These are phyloP conservation scores for Plasmodium reichenowi DNA, from an alignment of 169 alveolate genomes.

Conservation along the genomic window DNA sequence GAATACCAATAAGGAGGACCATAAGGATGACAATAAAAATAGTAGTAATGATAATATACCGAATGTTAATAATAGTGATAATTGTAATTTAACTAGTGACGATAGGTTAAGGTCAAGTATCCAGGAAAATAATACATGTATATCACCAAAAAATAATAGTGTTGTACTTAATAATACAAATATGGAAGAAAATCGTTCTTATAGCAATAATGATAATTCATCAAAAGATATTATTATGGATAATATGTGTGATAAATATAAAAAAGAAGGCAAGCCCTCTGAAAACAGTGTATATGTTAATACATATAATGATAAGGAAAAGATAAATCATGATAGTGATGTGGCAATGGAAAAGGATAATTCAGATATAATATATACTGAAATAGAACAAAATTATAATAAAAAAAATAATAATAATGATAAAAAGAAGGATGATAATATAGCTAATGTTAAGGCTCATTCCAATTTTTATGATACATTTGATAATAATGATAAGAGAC, in stretches of 20 bases:
- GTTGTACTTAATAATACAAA: neutral
- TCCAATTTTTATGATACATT: neutral
- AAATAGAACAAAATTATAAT: too few relatives aligned
- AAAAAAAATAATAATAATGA: too few relatives aligned
- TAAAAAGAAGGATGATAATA: too few relatives aligned
- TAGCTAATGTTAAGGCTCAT: too few relatives aligned
- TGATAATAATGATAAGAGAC: neutral
- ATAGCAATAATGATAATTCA: neutral
- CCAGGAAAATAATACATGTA: neutral
- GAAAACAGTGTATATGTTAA: neutral
- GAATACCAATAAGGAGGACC: neutral
- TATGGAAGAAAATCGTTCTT: neutral
- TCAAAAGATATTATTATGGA: neutral
- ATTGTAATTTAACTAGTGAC: neutral
- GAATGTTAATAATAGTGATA: neutral
- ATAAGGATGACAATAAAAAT: neutral
- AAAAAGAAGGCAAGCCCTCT: neutral
- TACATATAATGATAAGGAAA: constrained; percentile 1
- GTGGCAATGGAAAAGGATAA: neutral
- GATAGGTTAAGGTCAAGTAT: neutral
- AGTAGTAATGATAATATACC: neutral
- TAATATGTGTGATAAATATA: neutral
- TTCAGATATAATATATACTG: neutral
- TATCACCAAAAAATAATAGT: neutral
- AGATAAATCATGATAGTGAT: neutral